These are phyloP conservation scores for Syzygium aqueum DNA, from an alignment of 345 rosid species.

Conservation along the genomic window DNA sequence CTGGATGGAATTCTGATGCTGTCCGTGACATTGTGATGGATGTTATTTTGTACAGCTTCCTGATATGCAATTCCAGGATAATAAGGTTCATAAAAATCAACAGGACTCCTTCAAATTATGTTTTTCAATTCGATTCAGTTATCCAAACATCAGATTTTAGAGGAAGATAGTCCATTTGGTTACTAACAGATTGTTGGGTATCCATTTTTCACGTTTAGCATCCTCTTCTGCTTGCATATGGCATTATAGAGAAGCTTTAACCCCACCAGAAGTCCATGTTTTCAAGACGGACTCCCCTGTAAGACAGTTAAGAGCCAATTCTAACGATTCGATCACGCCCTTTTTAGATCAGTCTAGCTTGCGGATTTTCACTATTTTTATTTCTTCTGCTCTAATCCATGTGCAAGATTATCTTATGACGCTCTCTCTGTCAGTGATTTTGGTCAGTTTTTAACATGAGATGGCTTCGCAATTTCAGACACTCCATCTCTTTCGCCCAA, in stretches of 20 bases:
- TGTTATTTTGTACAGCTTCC: background rate
- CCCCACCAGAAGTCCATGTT: background rate
- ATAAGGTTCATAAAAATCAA: background rate
- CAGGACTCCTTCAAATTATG: background rate
- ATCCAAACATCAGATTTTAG: background rate
- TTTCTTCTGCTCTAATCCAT: background rate
- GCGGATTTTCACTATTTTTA: background rate
- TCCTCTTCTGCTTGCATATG: background rate
- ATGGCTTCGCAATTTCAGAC: background rate
- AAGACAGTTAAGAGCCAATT: background rate
- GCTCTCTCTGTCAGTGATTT: background rate
- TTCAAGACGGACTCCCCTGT: background rate
- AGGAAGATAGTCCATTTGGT: background rate
- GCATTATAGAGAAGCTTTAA: background rate
- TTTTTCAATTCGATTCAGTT: background rate
- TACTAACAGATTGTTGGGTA: background rate
- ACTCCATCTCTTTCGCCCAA: background rate
- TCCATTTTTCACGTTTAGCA: background rate
- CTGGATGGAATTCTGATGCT: background rate
- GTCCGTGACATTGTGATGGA: background rate
- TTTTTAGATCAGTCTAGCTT: background rate
- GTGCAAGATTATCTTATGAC: background rate
- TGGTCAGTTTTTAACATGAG: background rate
- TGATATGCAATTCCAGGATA: background rate
- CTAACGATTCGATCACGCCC: background rate